Conservation (phyloP, 768 basidiomycete species). For the Boletus rubescentipes region DNA sequence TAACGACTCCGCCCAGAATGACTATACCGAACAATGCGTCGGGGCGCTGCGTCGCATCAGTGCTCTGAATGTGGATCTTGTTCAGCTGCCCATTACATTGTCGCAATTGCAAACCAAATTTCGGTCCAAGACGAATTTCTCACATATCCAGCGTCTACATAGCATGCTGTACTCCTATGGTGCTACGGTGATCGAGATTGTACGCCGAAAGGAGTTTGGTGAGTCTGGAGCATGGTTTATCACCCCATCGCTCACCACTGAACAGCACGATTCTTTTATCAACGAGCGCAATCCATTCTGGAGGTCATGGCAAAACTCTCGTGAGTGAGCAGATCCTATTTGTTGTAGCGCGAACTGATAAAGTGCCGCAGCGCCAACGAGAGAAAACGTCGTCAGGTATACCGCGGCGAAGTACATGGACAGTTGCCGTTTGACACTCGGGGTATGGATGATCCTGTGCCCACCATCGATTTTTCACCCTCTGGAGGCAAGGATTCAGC, state of each 20-base stretch:
- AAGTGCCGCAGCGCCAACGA: constrained; percentile 59
- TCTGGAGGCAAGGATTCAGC: constrained; percentile 58
- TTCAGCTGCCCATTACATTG: constrained; percentile 67
- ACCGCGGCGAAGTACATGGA: constrained; percentile 79
- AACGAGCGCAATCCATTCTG: constrained; percentile 75
- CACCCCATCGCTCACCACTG: constrained; percentile 1
- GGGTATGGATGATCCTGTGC: constrained; percentile 80
- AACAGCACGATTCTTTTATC: constrained; percentile 75
- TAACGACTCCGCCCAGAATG: constrained; percentile 50
- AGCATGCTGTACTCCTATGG: constrained; percentile 91
- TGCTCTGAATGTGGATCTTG: constrained; percentile 75
- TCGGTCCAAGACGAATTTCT: constrained; percentile 76
- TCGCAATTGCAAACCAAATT: constrained; percentile 68
- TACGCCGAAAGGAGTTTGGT: constrained; percentile 89
- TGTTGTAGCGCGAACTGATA: constrained; percentile 3
- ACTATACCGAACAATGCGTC: constrained; percentile 67
- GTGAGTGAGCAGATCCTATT: constrained; percentile 44
- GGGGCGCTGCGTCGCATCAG: constrained; percentile 73
- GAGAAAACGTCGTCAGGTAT: constrained; percentile 79
- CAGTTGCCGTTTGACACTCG: constrained; percentile 84
- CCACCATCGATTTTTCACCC: constrained; percentile 77
- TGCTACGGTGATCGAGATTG: constrained; percentile 86
- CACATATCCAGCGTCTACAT: constrained; percentile 88
- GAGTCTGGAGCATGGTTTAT: constrained; percentile 23
- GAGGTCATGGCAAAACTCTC: constrained; percentile 87